These are phyloP conservation scores for Pseudonectria foliicola DNA, from an alignment of 2,329 filamentous ascomycete species.

Conservation along the genomic window DNA sequence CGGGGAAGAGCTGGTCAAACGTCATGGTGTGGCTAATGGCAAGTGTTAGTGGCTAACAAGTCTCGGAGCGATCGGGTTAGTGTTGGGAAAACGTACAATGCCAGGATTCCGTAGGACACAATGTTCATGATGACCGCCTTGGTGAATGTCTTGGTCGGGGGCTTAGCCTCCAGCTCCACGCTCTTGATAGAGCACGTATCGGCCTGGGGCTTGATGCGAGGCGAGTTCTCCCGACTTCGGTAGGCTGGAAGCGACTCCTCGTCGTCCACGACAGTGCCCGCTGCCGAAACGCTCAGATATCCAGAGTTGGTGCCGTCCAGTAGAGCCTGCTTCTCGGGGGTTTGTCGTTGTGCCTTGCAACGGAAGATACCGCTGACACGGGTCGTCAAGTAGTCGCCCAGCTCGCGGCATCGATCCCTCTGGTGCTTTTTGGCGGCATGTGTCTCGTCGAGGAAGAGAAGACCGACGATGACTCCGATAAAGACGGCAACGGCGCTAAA, in stretches of 20 bases:
- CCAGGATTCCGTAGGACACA: constrained; percentile 81
- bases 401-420: constrained; percentile 67
- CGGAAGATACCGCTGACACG: constrained; percentile 28
- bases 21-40: constrained; percentile 81
- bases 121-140: constrained; percentile 82
- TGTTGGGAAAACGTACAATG: constrained; percentile 64
- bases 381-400: constrained; percentile 63
- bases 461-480: constrained; percentile 67
- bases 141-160: constrained; percentile 60
- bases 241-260: constrained; percentile 65
- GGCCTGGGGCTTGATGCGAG: constrained; percentile 32
- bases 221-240: constrained; percentile 51
- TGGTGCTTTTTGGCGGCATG: constrained; percentile 74
- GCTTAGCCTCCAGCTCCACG: constrained; percentile 9
- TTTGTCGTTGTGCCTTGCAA: constrained; percentile 30
- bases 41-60: constrained; percentile 9
- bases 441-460: constrained; percentile 90
- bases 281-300: constrained; percentile 36
- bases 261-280: constrained; percentile 11
- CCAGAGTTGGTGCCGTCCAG: constrained; percentile 55
- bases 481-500: constrained; percentile 76
- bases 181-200: constrained; percentile 13
- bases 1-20: constrained; percentile 87
- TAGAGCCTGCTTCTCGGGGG: constrained; percentile 54
- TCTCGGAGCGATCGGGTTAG: neutral